Evolutionary conservation across 1,284 basidiomycete species (phyloP).

Genomic region (Taiwanofungus camphoratus): DNA sequence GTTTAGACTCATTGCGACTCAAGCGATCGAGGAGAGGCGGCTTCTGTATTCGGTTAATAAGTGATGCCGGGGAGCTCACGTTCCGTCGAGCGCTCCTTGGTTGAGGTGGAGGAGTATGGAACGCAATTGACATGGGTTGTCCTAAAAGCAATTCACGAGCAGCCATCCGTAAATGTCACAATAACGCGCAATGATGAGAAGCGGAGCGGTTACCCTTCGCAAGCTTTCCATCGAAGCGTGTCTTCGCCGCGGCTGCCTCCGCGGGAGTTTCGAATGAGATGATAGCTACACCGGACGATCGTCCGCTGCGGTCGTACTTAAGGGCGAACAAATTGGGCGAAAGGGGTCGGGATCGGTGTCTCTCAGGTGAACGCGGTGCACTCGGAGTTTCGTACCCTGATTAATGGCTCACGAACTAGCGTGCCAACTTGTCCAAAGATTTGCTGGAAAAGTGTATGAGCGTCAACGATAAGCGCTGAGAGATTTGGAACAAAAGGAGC

Average conservation of each 20-base stretch:
- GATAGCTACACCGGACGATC: slow-evolving; percentile 82
- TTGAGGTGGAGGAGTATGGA: slow-evolving; percentile 44
- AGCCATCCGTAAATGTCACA: not conserved
- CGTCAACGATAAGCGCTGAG: slow-evolving; percentile 3
- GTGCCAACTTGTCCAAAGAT: slow-evolving; percentile 93
- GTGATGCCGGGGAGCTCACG: slow-evolving; percentile 45
- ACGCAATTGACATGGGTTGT: slow-evolving; percentile 76
- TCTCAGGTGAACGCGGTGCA: slow-evolving; percentile 54
- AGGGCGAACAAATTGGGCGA: slow-evolving; percentile 21
- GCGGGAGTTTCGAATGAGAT: slow-evolving; percentile 76
- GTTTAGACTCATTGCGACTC: slow-evolving; percentile 37
- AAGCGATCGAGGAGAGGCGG: slow-evolving; percentile 55
- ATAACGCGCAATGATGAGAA: slow-evolving; percentile 4
- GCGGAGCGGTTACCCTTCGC: slow-evolving; percentile 67
- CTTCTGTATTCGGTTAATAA: slow-evolving; percentile 63
- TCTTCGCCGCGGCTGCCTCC: slow-evolving; percentile 82
- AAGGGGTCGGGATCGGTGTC: slow-evolving; percentile 35
- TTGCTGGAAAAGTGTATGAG: slow-evolving; percentile 40
- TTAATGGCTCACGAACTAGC: slow-evolving; percentile 85
- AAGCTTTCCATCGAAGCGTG: slow-evolving; percentile 83
- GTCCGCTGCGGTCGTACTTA: slow-evolving; percentile 94
- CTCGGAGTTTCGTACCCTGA: slow-evolving; percentile 80
- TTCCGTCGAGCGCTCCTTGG: slow-evolving; percentile 34
- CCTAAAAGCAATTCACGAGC: slow-evolving; percentile 37
- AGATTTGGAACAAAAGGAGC: not conserved